Evolutionary conservation across 2,329 filamentous ascomycete genomes (phyloP).

Genomic region (Alternaria hordeiaustralica): DNA sequence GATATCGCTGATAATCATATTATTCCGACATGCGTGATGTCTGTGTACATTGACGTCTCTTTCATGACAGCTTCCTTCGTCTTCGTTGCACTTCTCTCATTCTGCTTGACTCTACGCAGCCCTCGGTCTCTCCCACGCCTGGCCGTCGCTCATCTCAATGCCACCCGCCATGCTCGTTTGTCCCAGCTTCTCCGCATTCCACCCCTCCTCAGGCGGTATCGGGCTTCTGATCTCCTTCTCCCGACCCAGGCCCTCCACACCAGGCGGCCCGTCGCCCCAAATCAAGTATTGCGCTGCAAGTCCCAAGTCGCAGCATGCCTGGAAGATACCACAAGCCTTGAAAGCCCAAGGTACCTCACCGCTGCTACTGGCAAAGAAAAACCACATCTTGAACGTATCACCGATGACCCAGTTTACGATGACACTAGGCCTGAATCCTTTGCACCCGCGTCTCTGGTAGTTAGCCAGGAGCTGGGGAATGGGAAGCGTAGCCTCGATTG

Average conservation of each 20-base stretch:
- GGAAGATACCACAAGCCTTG: slow-evolving; percentile 82
- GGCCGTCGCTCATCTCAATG: slow-evolving; percentile 27
- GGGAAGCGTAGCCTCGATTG: slow-evolving; percentile 81
- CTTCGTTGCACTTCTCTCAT: background rate
- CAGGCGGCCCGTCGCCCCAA: slow-evolving; percentile 38
- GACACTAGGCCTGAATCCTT: slow-evolving; percentile 78
- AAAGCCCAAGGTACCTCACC: slow-evolving; percentile 76
- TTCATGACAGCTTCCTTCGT: background rate
- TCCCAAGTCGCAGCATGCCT: slow-evolving; percentile 76
- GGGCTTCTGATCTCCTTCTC: slow-evolving; percentile 38
- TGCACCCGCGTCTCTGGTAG: slow-evolving; percentile 70
- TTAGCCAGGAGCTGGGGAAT: slow-evolving; percentile 81
- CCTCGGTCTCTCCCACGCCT: slow-evolving; percentile 34
- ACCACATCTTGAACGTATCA: slow-evolving; percentile 81
- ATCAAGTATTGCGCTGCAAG: slow-evolving; percentile 73
- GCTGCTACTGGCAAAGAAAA: slow-evolving; percentile 76
- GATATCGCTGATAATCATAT: background rate
- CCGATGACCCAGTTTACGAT: slow-evolving; percentile 79
- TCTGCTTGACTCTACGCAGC: background rate
- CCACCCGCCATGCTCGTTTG: slow-evolving; percentile 11
- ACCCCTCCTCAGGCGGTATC: slow-evolving; percentile 21
- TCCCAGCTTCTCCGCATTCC: slow-evolving; percentile 20
- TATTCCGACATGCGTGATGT: slow-evolving; percentile 3
- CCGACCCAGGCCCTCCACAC: slow-evolving; percentile 8
- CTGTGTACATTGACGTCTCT: background rate